phyloP scores from a whole-genome alignment of 2,329 filamentous ascomycete species.

The Nannizzia gypsea region DNA sequence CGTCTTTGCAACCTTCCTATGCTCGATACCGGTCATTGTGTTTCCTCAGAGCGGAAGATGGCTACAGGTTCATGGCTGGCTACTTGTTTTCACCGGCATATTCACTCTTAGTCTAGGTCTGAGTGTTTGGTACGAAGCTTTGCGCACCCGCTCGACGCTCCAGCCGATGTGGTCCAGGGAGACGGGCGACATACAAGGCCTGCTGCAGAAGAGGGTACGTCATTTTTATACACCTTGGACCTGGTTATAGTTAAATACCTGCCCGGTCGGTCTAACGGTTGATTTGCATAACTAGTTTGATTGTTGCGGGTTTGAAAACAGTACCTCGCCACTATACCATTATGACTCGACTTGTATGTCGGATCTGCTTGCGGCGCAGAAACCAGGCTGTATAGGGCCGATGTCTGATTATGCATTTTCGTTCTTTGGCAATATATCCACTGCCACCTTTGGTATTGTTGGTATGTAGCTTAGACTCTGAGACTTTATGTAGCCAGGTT shows the following conservation, averaged over 20 bases:
- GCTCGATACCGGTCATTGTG: slow-evolving; percentile 60
- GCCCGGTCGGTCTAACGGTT: background rate
- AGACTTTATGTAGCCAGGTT: background rate
- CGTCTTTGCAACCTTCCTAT: slow-evolving; percentile 57
- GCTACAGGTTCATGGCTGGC: slow-evolving; percentile 57
- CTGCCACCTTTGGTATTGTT: slow-evolving; percentile 66
- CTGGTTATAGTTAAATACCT: too few relatives aligned
- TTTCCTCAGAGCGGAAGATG: slow-evolving; percentile 54
- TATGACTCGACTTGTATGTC: slow-evolving; percentile 57
- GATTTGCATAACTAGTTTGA: slow-evolving; percentile 46
- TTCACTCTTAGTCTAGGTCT: slow-evolving; percentile 57
- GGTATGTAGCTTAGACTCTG: slow-evolving; percentile 38
- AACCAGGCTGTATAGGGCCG: slow-evolving; percentile 56
- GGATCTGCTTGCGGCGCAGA: slow-evolving; percentile 56
- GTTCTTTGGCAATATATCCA: slow-evolving; percentile 67
- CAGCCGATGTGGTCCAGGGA: slow-evolving; percentile 49
- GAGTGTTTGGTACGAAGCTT: slow-evolving; percentile 60
- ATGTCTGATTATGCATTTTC: slow-evolving; percentile 58
- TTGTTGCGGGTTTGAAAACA: slow-evolving; percentile 71
- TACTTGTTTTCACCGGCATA: slow-evolving; percentile 49
- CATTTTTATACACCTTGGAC: background rate
- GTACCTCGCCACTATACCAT: slow-evolving; percentile 59
- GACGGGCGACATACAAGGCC: slow-evolving; percentile 46
- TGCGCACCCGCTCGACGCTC: slow-evolving; percentile 55
- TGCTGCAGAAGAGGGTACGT: slow-evolving; percentile 59